Evolutionary conservation across 495 filamentous ascomycete genomes (phyloP).

Genomic region (Hyaloscypha finlandica): DNA sequence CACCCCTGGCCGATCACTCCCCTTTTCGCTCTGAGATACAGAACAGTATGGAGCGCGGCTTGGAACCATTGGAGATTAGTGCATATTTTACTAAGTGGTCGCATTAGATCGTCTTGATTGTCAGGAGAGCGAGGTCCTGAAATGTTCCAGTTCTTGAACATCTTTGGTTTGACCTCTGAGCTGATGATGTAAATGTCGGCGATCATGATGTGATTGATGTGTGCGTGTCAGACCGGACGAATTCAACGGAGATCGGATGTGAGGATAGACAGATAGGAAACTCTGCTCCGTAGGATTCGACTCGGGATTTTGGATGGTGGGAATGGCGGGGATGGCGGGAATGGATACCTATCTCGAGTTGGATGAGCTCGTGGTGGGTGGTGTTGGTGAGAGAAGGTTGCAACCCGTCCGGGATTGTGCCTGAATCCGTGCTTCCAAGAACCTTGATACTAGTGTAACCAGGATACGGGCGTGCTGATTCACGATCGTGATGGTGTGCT

Average conservation of each 20-base stretch:
- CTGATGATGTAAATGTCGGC: background rate
- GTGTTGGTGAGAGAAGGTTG: background rate
- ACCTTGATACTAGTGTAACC: background rate
- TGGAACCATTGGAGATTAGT: background rate
- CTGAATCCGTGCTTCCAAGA: background rate
- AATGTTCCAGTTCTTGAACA: background rate
- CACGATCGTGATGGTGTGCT: background rate
- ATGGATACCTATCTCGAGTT: background rate
- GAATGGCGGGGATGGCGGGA: background rate
- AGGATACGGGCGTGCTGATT: background rate
- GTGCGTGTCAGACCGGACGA: background rate
- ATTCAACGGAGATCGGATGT: background rate
- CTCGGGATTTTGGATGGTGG: too few species aligned
- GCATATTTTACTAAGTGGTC: too few species aligned
- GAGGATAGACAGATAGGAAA: background rate
- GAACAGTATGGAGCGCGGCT: too few species aligned
- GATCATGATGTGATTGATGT: background rate
- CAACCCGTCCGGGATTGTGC: background rate
- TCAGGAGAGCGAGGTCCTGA: conserved; percentile 1
- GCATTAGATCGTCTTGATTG: background rate
- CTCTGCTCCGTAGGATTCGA: background rate
- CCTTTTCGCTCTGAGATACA: background rate
- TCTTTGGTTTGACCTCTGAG: background rate
- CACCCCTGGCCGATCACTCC: background rate
- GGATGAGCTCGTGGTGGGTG: background rate